Evolutionary conservation across 2,329 filamentous ascomycete genomes (phyloP).

Genomic region (Uncinocarpus reesii): DNA sequence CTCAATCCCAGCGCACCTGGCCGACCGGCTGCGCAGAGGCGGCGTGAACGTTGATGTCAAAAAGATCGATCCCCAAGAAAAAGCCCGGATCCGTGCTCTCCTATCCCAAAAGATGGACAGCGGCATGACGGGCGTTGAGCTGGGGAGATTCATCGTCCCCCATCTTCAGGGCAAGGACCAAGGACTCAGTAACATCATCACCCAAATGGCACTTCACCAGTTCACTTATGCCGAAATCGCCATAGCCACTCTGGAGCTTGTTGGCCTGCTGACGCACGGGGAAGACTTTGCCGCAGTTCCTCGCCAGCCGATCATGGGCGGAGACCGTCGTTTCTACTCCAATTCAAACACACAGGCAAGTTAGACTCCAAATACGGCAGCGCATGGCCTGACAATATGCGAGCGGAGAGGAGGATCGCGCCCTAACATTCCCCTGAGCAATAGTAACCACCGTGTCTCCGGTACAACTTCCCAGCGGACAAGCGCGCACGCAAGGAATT

Average conservation of each 20-base stretch:
- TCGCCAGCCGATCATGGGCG: neutral
- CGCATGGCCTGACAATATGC: neutral
- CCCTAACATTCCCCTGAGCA: neutral
- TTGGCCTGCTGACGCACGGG: constrained; percentile 10
- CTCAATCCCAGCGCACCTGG: neutral
- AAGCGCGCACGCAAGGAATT: neutral
- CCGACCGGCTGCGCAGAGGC: neutral
- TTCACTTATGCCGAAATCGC: constrained; percentile 15
- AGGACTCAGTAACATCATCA: constrained; percentile 13
- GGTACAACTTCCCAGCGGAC: too few species aligned
- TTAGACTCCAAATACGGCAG: neutral
- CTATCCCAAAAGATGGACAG: constrained; percentile 4
- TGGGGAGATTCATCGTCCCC: constrained; percentile 15
- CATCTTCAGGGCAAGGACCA: constrained; percentile 14
- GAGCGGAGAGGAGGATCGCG: neutral
- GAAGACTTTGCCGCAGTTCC: neutral
- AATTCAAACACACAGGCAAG: neutral
- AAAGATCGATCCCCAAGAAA: constrained; percentile 7
- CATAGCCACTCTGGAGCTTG: constrained; percentile 8
- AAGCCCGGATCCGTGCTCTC: neutral
- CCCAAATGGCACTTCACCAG: constrained; percentile 11
- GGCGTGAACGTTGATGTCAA: neutral
- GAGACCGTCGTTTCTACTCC: constrained; percentile 2
- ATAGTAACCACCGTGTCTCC: neutral
- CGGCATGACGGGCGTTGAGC: constrained; percentile 12